Conservation (phyloP, 805 yeast genomes). For the Grigorovia jiainica region DNA sequence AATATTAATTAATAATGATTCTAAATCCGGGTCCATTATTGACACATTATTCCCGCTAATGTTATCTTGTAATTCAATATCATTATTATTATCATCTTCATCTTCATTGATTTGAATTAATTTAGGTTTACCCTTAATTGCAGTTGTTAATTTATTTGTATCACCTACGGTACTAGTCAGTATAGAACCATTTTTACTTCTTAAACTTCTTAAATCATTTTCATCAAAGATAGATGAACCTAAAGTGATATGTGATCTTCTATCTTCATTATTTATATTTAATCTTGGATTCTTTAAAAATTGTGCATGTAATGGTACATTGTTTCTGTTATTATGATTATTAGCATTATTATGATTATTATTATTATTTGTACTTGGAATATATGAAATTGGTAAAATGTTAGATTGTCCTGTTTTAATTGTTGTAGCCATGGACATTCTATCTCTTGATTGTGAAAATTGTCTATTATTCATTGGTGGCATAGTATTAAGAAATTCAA, state of each 20-base stretch:
- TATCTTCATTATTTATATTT: slow-evolving; percentile 14
- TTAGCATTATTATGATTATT: neutral
- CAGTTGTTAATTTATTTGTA: slow-evolving; percentile 41
- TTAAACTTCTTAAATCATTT: neutral
- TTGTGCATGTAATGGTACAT: neutral
- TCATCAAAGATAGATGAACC: slow-evolving; percentile 38
- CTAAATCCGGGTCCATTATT: slow-evolving; percentile 16
- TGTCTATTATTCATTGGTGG: neutral
- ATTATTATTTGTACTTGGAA: slow-evolving; percentile 37
- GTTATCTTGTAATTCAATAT: slow-evolving; percentile 1
- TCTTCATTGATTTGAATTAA: slow-evolving; percentile 36
- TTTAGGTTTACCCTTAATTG: slow-evolving; percentile 66
- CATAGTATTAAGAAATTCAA: neutral
- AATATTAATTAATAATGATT: slow-evolving; percentile 24
- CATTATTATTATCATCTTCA: slow-evolving; percentile 7
- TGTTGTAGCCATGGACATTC: slow-evolving; percentile 44
- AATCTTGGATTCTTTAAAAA: neutral
- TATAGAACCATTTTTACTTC: neutral
- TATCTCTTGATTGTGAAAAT: slow-evolving; percentile 9
- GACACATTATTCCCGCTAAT: neutral
- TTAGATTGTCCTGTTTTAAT: slow-evolving; percentile 75
- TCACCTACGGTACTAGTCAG: neutral
- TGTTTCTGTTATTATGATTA: neutral
- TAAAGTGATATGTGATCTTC: slow-evolving; percentile 29
- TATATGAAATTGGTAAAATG: slow-evolving; percentile 83